Base-by-base conservation (phyloP, 805 yeast genomes). In the Saccharomycopsis microspora region DNA sequence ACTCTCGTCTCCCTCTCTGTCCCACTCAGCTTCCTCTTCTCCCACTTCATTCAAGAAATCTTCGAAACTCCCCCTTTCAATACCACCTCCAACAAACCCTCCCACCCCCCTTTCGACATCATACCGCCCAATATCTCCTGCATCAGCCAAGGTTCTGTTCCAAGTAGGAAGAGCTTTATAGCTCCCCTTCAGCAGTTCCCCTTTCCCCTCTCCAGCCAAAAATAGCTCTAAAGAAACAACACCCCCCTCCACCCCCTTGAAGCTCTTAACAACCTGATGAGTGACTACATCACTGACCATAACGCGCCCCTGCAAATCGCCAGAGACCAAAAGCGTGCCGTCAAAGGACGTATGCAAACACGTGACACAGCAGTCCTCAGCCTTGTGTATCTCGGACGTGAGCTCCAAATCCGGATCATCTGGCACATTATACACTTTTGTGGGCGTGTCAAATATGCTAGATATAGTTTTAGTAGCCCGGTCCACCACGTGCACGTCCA, bases 231-330 rank as follows among this genome's bases (percentile, higher is more conserved):
- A 52, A 44, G 54, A 58, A 4, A n/a, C 29, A 70, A 61, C 11
- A 71, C 65, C 4, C 5, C 67, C 60, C 45, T 62, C 62, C 44
- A 69, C 64, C 28, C 68, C 65, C 11, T 64, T 52, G 8, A 48
- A 43, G 5, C 49, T 32, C 37, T 76, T 79, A 31, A 76, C 66
- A 11, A 79, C 76, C 62, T 84, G 93, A 57, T 75, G 80, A 0
- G 90, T 78, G 10, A 70, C 74, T 4, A 80, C 68, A 61, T 90
- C 97, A 56, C 81, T 73, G 1, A 80, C 70, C 39, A 74, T 73
- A 2, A 85, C 76, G 32, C 74, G 69, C 1, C 97, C 97, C n/a
- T 56, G 58, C 0, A 71, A 61, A 59, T 85, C 94, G 35, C 96
- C 97, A 4, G 87, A 75, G 3, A 83, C 66, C 4, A 89, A 57